Base-by-base conservation (phyloP, 129 eudicot genomes). In the Silybum marianum region DNA sequence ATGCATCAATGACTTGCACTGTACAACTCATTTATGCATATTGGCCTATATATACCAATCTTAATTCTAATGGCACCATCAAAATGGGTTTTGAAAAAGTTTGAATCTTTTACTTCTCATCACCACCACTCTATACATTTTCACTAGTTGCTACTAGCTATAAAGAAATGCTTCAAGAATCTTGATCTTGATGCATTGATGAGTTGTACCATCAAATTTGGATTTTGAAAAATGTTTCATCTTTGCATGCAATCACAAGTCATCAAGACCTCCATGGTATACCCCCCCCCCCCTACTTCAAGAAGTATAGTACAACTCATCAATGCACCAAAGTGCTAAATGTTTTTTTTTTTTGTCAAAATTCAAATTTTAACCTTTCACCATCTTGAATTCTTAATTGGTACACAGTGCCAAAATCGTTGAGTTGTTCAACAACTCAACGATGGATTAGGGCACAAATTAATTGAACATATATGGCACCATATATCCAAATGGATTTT, bases 81-180 rank as follows among this genome's bases (percentile, higher is more conserved):
- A 12, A 80, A 36, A 80, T 80, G 66, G 73, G n/a, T 39, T 42
- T 21, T 58, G 71, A 72, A 46, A 79, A 78, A 69, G 76, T 69
- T 78, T 69, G 48, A 78, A 69, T 44, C 72, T 78, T 78, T 78
- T 78, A 30, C 69, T 38, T 69, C 22, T 51, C 40, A 69, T 38
- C 51, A 44, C 42, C 82, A 44, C 72, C 22, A 21, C 8, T 58
- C 23, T 58, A 18, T 18, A n/a, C 66, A 58, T 58, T 58, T 58
- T 58, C 66, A 58, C 66, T 2, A 58, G 66, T 6, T 58, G 22
- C n/a, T 9, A 58, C 8, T 58, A 40, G 60, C 60, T 16, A 58
- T n/a, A n/a, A 58, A 58, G 66, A 58, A 58, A 5, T 58, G 66
- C 22, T 58, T 58, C 66, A 58, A 58, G 66, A 58, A 18, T 58